Evolutionary conservation across 805 yeast genomes (phyloP).

Genomic region (Kockiozyma suomiensis): DNA sequence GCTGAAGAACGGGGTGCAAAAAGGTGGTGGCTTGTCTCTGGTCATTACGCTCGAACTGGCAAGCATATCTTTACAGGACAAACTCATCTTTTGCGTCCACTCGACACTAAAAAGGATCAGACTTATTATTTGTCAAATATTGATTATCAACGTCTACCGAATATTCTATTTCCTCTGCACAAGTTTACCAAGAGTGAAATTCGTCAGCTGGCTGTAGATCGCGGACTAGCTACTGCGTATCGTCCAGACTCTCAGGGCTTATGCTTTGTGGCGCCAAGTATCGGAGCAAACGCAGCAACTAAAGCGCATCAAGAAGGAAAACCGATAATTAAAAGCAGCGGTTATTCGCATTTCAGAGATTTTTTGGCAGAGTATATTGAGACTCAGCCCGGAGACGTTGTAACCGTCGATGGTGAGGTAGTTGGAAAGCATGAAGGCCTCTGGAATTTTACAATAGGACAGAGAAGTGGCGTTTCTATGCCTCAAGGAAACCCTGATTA

Average conservation of each 20-base stretch:
- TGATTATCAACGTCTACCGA: conserved; percentile 48
- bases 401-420: conserved; percentile 69
- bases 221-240: conserved; percentile 60
- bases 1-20: conserved; percentile 37
- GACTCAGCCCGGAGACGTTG: conserved; percentile 74
- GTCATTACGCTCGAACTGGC: conserved; percentile 44
- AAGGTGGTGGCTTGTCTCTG: conserved; percentile 87
- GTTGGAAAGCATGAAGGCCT: conserved; percentile 86
- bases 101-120: conserved; percentile 73
- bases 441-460: conserved; percentile 97
- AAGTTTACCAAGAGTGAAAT: conserved; percentile 74
- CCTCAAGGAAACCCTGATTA: conserved; percentile 75
- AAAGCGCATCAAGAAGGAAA: conserved; percentile 17
- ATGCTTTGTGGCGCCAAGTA: conserved; percentile 72
- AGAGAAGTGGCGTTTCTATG: conserved; percentile 74
- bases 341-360: conserved; percentile 51
- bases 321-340: conserved; percentile 9
- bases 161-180: conserved; percentile 78
- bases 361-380: conserved; percentile 75
- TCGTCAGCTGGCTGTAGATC: conserved; percentile 61
- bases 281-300: conserved; percentile 20
- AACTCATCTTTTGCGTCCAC: conserved; percentile 59
- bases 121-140: conserved; percentile 84
- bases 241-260: conserved; percentile 94
- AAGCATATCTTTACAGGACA: conserved; percentile 41